phyloP scores from a whole-genome alignment of 1,284 basidiomycete species.

The Macrocystidia cucumis region DNA sequence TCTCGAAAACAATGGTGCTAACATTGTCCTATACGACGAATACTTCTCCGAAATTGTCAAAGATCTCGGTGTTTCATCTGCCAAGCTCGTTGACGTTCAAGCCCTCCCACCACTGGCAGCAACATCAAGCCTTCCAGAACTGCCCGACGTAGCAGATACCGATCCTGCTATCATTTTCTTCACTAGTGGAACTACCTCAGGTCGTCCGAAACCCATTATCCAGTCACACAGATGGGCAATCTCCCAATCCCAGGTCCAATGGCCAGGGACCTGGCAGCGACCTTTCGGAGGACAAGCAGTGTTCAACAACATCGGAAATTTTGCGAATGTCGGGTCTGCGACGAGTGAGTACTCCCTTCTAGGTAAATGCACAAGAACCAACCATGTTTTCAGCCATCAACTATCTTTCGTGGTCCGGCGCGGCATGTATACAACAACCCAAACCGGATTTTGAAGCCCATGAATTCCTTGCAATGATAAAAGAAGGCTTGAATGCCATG shows the following conservation, averaged over 20 bases:
- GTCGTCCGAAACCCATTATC: slow-evolving; percentile 21
- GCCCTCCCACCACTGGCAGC: slow-evolving; percentile 4
- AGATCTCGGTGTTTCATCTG: slow-evolving; percentile 5
- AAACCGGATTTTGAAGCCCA: slow-evolving; percentile 18
- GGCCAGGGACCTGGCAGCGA: slow-evolving; percentile 15
- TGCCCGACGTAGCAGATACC: slow-evolving; percentile 9
- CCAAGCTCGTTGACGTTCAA: slow-evolving; percentile 8
- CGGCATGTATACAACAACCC: slow-evolving; percentile 20
- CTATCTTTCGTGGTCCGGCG: slow-evolving; percentile 16
- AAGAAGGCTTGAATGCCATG: slow-evolving; percentile 19
- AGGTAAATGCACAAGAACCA: background rate
- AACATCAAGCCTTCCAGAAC: too few species aligned
- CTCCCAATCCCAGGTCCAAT: slow-evolving; percentile 14
- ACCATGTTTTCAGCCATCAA: slow-evolving; percentile 15
- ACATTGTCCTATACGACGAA: slow-evolving; percentile 15
- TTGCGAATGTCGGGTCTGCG: slow-evolving; percentile 19
- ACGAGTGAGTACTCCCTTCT: slow-evolving; percentile 14
- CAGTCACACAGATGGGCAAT: slow-evolving; percentile 18
- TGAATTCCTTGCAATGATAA: slow-evolving; percentile 22
- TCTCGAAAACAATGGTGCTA: slow-evolving; percentile 12
- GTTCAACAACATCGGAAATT: slow-evolving; percentile 17
- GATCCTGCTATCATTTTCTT: slow-evolving; percentile 23
- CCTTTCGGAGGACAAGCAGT: slow-evolving; percentile 13
- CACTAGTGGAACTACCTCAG: slow-evolving; percentile 22
- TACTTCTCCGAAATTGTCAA: slow-evolving; percentile 9